Base-by-base conservation (phyloP, 2,329 filamentous ascomycete genomes). In the Calonectria crousiana region DNA sequence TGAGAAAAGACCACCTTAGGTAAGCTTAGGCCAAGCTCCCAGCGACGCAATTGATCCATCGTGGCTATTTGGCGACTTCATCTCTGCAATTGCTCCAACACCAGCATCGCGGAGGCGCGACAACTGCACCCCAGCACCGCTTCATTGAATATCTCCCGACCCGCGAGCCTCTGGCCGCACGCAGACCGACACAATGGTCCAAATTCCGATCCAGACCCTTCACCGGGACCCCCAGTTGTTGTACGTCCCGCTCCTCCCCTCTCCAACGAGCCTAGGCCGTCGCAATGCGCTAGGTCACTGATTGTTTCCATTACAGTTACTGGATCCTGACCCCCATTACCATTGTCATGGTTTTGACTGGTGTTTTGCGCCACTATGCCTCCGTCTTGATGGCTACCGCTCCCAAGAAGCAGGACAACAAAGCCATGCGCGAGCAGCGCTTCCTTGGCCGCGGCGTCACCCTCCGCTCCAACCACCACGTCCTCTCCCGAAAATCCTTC, bases 261-360 rank as follows among this genome's bases (percentile, higher is more conserved):
- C 66, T 30, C 66, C 64, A 34, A 13, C 13, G 38, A 26, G 51
- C 67, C 38, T 47, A 52, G 26, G 51, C 60, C 20, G 8, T 30
- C 36, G n/a, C 53, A 28, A 65, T 58, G 38, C 49, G 36, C 32
- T 56, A 64, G 67, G 38, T 69, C 52, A 69, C 80, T 80, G 74
- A 78, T 78, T 71, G 75, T 71, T 73, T 23, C 70, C 69, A 3
- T 26, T 74, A 69, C 82, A 99, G 97, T 88, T 98, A 98, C 90
- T 99, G 97, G 97, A 99, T 99, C 86, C 90, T 99, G 74, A 93
- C 98, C 77, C 97, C 97, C 76, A 99, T 99, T 85, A 98, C 96
- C 60, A 90, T 98, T 81, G 97, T 99, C 83, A 99, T 99, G 97
- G 93, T 99, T 78, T 87, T 99, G 76, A 99, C 97, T 20, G 97